Percentiles rank a stretch among this genome's conserved stretches.
Evolutionary conservation across 345 rosid genomes (phyloP).

Genomic region (Diplotaxis tenuifolia): DNA sequence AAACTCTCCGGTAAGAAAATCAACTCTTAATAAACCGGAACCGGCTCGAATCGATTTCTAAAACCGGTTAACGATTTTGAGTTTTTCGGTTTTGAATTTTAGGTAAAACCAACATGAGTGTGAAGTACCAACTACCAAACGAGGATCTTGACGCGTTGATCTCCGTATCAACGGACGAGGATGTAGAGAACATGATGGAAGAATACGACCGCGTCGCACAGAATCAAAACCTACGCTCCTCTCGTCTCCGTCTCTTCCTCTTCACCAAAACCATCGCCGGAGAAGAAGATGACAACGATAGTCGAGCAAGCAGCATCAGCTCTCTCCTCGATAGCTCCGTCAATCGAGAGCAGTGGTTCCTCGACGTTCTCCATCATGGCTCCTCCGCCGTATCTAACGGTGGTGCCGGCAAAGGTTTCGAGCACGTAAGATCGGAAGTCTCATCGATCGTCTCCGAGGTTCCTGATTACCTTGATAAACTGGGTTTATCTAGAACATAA

Average conservation of each 20-base stretch:
- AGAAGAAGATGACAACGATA: slow-evolving; percentile 57
- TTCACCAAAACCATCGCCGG: slow-evolving; percentile 45
- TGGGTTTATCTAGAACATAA: no score
- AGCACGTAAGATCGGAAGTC: slow-evolving; percentile 76
- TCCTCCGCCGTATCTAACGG: slow-evolving; percentile 29
- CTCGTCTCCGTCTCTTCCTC: slow-evolving; percentile 82
- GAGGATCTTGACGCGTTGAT: slow-evolving; percentile 96
- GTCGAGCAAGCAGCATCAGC: slow-evolving; percentile 70
- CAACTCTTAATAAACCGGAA: neutral
- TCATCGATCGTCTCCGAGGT: slow-evolving; percentile 86
- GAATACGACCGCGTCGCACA: slow-evolving; percentile 81
- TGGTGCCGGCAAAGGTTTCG: slow-evolving; percentile 44
- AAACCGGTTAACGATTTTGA: neutral
- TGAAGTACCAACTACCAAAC: slow-evolving; percentile 93
- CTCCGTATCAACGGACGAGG: slow-evolving; percentile 91
- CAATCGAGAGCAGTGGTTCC: slow-evolving; percentile 87
- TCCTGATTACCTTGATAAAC: slow-evolving; percentile 89
- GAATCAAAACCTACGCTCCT: slow-evolving; percentile 66
- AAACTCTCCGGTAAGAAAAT: slow-evolving; percentile 66
- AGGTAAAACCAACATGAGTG: slow-evolving; percentile 62
- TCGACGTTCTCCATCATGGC: slow-evolving; percentile 77
- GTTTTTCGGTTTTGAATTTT: neutral
- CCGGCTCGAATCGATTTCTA: neutral
- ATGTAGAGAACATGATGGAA: slow-evolving; percentile 95
- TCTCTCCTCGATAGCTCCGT: slow-evolving; percentile 81